Conservation (phyloP, 2,329 filamentous ascomycete species). For the Pseudocercospora cruenta region DNA sequence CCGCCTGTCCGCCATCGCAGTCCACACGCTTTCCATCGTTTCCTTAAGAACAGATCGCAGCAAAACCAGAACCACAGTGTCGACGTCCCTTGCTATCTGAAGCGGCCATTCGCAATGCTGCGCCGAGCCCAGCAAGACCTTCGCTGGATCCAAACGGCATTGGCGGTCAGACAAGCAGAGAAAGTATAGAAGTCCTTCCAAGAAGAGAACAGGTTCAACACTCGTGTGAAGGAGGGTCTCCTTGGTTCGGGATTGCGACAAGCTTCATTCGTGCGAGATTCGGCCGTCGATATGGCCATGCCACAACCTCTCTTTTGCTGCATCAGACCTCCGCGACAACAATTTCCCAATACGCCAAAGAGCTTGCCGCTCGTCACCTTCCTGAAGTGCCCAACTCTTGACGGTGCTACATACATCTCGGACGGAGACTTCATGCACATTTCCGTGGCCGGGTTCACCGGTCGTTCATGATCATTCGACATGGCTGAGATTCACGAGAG, state of each 20-base stretch:
- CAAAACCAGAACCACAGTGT: background rate
- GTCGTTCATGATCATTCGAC: no score
- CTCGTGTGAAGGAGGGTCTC: background rate
- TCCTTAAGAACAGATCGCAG: background rate
- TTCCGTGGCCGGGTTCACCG: no score
- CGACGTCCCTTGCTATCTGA: background rate
- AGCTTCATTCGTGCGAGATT: background rate
- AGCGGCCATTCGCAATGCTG: background rate
- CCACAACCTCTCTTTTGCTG: background rate
- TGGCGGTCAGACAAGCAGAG: background rate
- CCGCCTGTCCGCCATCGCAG: background rate
- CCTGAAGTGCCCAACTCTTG: no score
- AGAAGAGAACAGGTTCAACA: background rate
- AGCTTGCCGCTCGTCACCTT: no score
- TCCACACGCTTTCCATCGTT: background rate
- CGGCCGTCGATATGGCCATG: background rate
- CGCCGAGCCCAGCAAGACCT: background rate
- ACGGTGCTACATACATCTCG: no score
- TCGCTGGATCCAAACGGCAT: background rate
- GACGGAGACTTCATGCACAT: no score
- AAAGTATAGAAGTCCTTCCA: background rate
- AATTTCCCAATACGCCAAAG: no score
- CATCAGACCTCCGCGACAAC: no score
- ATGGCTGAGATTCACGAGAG: no score
- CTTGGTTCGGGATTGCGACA: background rate